Conservation (phyloP, 805 yeast genomes). For the Saccharomycopsis sp. region DNA sequence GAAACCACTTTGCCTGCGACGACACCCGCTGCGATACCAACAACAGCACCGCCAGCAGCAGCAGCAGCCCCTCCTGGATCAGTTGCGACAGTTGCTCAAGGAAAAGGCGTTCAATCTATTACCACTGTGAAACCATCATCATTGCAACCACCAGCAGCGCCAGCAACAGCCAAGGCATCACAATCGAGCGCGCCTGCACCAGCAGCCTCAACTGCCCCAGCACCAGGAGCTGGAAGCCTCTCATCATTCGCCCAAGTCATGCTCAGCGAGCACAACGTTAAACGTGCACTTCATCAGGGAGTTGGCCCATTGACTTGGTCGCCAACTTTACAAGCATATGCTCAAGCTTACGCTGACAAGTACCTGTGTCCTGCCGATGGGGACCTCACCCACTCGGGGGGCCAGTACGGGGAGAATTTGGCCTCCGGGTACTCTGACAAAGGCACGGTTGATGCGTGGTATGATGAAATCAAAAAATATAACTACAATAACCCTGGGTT, state of each 20-base stretch:
- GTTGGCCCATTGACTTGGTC: constrained; percentile 45
- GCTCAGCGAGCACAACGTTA: constrained; percentile 43
- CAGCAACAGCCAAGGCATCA: constrained; percentile 24
- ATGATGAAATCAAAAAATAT: constrained; percentile 49
- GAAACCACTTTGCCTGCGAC: constrained; percentile 29
- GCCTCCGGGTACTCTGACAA: constrained; percentile 52
- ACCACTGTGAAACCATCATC: constrained; percentile 15
- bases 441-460: constrained; percentile 66
- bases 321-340: constrained; percentile 38
- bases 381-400: constrained; percentile 53
- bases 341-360: constrained; percentile 41
- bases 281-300: constrained; percentile 40
- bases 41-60: constrained; percentile 13
- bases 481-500: constrained; percentile 46
- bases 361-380: constrained; percentile 36
- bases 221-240: constrained; percentile 19
- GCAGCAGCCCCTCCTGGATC: constrained; percentile 19
- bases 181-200: constrained; percentile 24
- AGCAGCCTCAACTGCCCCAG: constrained; percentile 19
- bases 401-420: constrained; percentile 70
- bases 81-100: too few relatives aligned
- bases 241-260: constrained; percentile 33
- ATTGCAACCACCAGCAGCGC: constrained; percentile 18
- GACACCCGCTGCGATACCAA: constrained; percentile 24
- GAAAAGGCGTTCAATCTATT: constrained; percentile 7